Percentiles rank a stretch among this genome's conserved stretches.
These are phyloP conservation scores for Leccinum subtestaceum DNA, from an alignment of 768 basidiomycete species.

Conservation along the genomic window DNA sequence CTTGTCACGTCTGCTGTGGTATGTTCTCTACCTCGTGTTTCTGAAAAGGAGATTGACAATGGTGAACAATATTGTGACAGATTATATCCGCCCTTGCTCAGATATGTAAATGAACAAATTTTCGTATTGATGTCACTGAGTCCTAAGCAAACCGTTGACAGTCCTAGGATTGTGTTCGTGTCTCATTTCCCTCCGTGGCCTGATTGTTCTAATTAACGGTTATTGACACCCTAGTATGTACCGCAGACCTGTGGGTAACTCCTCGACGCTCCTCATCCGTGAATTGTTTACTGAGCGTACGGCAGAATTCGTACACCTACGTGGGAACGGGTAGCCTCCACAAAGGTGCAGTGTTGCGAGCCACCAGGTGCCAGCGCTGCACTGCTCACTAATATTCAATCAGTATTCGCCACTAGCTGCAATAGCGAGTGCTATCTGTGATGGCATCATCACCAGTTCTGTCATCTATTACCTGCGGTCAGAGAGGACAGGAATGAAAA, in stretches of 20 bases:
- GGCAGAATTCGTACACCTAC: slow-evolving; percentile 13
- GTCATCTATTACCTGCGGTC: slow-evolving; percentile 17
- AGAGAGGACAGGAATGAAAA: slow-evolving; percentile 1
- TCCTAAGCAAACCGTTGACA: not conserved
- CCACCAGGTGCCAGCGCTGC: not conserved
- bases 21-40: not conserved
- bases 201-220: not conserved
- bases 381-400: not conserved
- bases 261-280: not conserved
- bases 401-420: slow-evolving; percentile 11
- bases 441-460: slow-evolving; percentile 17
- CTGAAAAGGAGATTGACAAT: too few relatives aligned
- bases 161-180: slow-evolving; percentile 18
- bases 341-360: slow-evolving; percentile 2
- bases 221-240: slow-evolving; percentile 1
- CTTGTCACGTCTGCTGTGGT: slow-evolving; percentile 16
- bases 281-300: not conserved
- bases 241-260: slow-evolving; percentile 6
- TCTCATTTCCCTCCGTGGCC: not conserved
- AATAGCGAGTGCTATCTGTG: slow-evolving; percentile 21
- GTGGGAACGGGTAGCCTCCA: not conserved
- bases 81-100: slow-evolving; percentile 9
- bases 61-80: not conserved
- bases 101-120: slow-evolving; percentile 6
- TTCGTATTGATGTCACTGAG: not conserved